Base-by-base conservation (phyloP, 2,329 filamentous ascomycete species). In the Penicillium sclerotigenum region DNA sequence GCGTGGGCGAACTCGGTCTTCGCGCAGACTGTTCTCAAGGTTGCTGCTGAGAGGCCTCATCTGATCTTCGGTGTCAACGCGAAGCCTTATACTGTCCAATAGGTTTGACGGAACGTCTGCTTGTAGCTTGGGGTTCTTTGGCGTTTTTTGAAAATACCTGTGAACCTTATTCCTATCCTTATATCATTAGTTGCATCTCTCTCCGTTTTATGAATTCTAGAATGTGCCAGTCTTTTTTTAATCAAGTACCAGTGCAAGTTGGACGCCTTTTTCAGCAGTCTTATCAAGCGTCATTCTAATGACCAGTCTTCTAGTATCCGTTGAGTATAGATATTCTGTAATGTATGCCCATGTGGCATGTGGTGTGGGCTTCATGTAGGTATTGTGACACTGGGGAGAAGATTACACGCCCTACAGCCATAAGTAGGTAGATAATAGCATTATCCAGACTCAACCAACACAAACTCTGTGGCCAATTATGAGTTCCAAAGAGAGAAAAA, bases 1-100 rank as follows among this genome's bases (percentile, higher is more conserved):
- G 91, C 93, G 2, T 97, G 92, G 94, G 94, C 94, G 11, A 99
- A 99, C 65, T 94, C 91, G 0, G 91, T 99, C 11, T 97, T 96
- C 75, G 91, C 93, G 14, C 87, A 91, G 73, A 96, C 92, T 0
- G 90, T 99, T 43, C 77, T 99, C 49, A 91, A 97, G 77, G 71
- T 99, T 50, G 94, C 92, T 1, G 87, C 88, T 74, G 80, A 93
- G 71, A 96, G 96, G 74, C 94, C 94, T 4, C 84, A 96, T 73
- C 73, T 97, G 65, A 81, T 97, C 37, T 96, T 97, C 71, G 87
- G 85, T 14, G 74, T 83, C 46, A 85, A 83, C 20, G 69, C 69
- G 5, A 50, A 68, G 50, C 66, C 71, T 28, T 75, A 75, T 63
- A 60, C 48, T 42, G 49, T 56, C 42, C 14, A 22, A 34, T 52